phyloP scores from a whole-genome alignment of 2,329 filamentous ascomycete species.

The Hymenoscyphus infarciens region DNA sequence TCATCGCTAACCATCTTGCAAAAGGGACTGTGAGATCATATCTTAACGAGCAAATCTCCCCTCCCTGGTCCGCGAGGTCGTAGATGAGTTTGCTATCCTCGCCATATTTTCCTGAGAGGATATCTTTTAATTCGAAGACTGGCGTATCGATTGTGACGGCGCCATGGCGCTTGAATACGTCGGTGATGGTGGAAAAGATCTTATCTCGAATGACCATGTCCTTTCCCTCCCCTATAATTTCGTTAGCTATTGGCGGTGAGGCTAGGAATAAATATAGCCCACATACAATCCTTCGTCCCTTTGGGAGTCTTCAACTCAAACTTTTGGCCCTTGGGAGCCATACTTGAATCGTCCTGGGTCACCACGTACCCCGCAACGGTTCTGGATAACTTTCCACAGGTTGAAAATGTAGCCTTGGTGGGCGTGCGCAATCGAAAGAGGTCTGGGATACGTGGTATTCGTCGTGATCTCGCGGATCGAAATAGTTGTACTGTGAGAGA shows the following conservation, averaged over 20 bases:
- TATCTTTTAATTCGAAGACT: slow-evolving; percentile 84
- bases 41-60: slow-evolving; percentile 77
- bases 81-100: slow-evolving; percentile 93
- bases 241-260: slow-evolving; percentile 13
- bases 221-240: slow-evolving; percentile 58
- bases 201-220: slow-evolving; percentile 78
- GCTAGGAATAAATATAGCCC: not conserved
- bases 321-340: slow-evolving; percentile 42
- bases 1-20: slow-evolving; percentile 91
- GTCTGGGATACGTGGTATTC: slow-evolving; percentile 17
- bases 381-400: slow-evolving; percentile 23
- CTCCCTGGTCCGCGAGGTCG: slow-evolving; percentile 82
- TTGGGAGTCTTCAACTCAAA: slow-evolving; percentile 85
- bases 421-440: slow-evolving; percentile 11
- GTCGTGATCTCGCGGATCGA: slow-evolving; percentile 34
- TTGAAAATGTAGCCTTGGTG: slow-evolving; percentile 18
- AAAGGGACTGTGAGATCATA: slow-evolving; percentile 90
- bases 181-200: slow-evolving; percentile 72
- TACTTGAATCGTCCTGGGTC: slow-evolving; percentile 23
- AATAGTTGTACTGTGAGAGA: slow-evolving; percentile 23
- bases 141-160: slow-evolving; percentile 75
- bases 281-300: slow-evolving; percentile 78
- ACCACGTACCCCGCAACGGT: slow-evolving; percentile 17
- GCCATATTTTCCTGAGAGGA: slow-evolving; percentile 85
- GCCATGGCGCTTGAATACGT: slow-evolving; percentile 81